A percentile compares a stretch with the other conserved stretches of the same genome.
Conservation (phyloP, 352 stramenopile genomes). For the Globisporangium heterothallicum region DNA sequence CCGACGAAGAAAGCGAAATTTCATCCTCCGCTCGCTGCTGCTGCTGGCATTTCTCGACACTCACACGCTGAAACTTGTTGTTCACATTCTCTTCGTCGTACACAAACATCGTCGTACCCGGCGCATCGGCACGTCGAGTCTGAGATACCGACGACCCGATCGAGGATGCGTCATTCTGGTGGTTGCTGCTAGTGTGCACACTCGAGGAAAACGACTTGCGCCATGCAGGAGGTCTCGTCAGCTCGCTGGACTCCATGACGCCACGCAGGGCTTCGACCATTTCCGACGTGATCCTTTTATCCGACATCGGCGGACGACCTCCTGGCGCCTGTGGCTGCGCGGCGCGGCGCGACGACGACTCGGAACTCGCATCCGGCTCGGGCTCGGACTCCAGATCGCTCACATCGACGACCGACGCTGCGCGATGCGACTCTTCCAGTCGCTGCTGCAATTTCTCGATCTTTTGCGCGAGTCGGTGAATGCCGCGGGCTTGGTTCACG, state of each 20-base stretch:
- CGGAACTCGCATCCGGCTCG: slow-evolving; percentile 19
- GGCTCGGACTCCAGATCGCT: slow-evolving; percentile 23
- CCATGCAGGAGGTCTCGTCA: slow-evolving; percentile 36
- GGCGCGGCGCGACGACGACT: slow-evolving; percentile 10
- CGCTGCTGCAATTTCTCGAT: slow-evolving; percentile 44
- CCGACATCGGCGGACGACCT: slow-evolving; percentile 1
- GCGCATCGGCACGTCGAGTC: background rate
- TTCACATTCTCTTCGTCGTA: slow-evolving; percentile 38
- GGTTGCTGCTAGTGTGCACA: background rate
- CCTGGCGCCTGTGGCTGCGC: slow-evolving; percentile 6
- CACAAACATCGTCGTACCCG: slow-evolving; percentile 38
- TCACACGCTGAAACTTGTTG: slow-evolving; percentile 28
- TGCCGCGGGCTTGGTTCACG: slow-evolving; percentile 33
- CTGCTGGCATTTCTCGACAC: slow-evolving; percentile 10
- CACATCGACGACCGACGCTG: slow-evolving; percentile 14
- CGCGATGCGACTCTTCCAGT: slow-evolving; percentile 27
- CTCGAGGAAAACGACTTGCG: slow-evolving; percentile 11
- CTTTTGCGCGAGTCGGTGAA: slow-evolving; percentile 38
- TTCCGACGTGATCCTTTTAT: slow-evolving; percentile 28
- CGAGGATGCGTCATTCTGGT: slow-evolving; percentile 2
- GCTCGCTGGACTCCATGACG: slow-evolving; percentile 73
- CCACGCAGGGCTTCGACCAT: slow-evolving; percentile 50
- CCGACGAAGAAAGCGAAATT: slow-evolving; percentile 11
- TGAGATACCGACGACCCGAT: background rate
- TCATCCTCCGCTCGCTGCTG: slow-evolving; percentile 4